A percentile compares a stretch with the other conserved stretches of the same genome.
Conservation (phyloP, 495 filamentous ascomycete species). For the Penicillium subrubescens region DNA sequence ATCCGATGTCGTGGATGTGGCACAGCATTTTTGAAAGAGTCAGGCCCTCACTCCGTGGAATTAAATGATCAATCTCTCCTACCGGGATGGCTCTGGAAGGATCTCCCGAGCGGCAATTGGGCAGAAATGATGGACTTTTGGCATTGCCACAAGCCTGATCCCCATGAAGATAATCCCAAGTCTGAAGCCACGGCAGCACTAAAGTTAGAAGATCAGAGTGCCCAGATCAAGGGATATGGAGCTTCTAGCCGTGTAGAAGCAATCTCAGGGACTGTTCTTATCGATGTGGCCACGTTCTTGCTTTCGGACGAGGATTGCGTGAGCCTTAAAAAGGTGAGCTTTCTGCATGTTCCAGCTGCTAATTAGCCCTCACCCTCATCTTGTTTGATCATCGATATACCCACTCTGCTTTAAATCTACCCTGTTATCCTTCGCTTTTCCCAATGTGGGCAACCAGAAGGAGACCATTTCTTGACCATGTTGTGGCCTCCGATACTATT, state of each 20-base stretch:
- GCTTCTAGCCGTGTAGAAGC: slow-evolving; percentile 70
- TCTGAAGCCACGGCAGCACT: slow-evolving; percentile 31
- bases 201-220: slow-evolving; percentile 38
- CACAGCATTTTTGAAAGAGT: slow-evolving; percentile 28
- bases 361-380: neutral
- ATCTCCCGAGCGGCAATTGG: slow-evolving; percentile 95
- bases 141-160: slow-evolving; percentile 94
- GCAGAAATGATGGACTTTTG: slow-evolving; percentile 99
- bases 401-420: slow-evolving; percentile 16
- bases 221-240: slow-evolving; percentile 70
- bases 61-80: neutral
- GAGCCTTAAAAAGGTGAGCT: slow-evolving; percentile 62
- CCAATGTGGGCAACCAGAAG: slow-evolving; percentile 81
- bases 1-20: slow-evolving; percentile 68
- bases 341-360: slow-evolving; percentile 1
- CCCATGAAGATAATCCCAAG: slow-evolving; percentile 39
- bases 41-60: neutral
- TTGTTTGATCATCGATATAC: neutral
- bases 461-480: slow-evolving; percentile 63
- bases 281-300: slow-evolving; percentile 78
- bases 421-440: neutral
- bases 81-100: slow-evolving; percentile 71
- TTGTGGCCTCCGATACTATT: slow-evolving; percentile 86
- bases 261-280: slow-evolving; percentile 65
- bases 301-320: slow-evolving; percentile 65